These are phyloP conservation scores for Croton laevigatus DNA, from an alignment of 441 rosid genomes.

Conservation along the genomic window DNA sequence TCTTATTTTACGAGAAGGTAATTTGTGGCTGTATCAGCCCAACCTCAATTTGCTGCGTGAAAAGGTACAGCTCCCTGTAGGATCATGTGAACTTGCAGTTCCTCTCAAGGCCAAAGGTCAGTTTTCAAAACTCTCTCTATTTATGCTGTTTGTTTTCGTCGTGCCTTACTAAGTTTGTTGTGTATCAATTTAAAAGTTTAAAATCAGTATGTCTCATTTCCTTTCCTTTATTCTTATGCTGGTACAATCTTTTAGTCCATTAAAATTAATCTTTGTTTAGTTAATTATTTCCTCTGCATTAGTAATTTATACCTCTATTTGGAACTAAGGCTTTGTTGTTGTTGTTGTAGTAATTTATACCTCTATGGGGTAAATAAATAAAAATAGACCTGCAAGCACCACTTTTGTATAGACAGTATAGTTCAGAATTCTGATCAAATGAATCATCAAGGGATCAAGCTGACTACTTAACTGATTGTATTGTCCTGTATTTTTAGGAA, in stretches of 20 bases:
- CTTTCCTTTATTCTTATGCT: neutral
- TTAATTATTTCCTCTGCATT: conserved; percentile 4
- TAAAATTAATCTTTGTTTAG: neutral
- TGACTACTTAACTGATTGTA: neutral
- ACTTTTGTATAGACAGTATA: too few species aligned
- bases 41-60: conserved; percentile 52
- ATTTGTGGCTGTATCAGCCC: conserved; percentile 78
- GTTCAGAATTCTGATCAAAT: neutral
- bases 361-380: neutral
- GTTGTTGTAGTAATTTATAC: too few species aligned
- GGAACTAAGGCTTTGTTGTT: too few species aligned
- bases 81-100: conserved; percentile 83
- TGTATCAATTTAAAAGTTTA: neutral
- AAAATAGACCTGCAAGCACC: neutral
- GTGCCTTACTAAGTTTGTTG: neutral
- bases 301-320: neutral
- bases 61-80: conserved; percentile 64
- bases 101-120: conserved; percentile 80
- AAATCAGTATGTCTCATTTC: neutral
- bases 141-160: neutral
- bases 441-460: neutral
- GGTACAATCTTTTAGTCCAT: neutral
- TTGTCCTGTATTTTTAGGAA: neutral
- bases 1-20: conserved; percentile 46
- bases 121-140: conserved; percentile 12